phyloP scores from a whole-genome alignment of 495 filamentous ascomycete species.

The Endocarpon pusillum region DNA sequence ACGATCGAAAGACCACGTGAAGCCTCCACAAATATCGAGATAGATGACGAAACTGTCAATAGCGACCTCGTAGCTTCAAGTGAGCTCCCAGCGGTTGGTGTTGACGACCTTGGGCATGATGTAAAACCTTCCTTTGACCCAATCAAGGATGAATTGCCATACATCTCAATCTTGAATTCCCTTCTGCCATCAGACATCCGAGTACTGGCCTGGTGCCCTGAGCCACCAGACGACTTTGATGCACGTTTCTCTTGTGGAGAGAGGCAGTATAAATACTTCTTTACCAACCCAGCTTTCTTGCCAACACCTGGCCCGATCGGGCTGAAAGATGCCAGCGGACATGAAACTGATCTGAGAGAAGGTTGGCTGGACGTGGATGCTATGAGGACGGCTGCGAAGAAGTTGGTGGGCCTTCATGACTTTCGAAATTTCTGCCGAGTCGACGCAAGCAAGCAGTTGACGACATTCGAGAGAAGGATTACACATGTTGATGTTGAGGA shows the following conservation, averaged over 20 bases:
- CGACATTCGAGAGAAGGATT: constrained; percentile 61
- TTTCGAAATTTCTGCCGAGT: constrained; percentile 95
- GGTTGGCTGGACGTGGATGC: constrained; percentile 65
- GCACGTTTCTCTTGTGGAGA: constrained; percentile 88
- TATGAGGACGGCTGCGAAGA: constrained; percentile 66
- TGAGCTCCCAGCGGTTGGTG: not conserved
- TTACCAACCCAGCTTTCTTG: constrained; percentile 76
- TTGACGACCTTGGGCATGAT: constrained; percentile 13
- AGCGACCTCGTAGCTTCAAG: not conserved
- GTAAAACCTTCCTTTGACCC: constrained; percentile 45
- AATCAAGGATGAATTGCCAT: constrained; percentile 65
- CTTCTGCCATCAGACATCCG: constrained; percentile 79
- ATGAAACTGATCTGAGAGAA: constrained; percentile 21
- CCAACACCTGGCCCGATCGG: constrained; percentile 32
- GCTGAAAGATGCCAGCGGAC: constrained; percentile 13
- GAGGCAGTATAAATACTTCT: constrained; percentile 86
- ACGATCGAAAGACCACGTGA: constrained; percentile 9
- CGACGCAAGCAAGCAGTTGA: constrained; percentile 70
- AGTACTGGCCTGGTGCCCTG: constrained; percentile 82
- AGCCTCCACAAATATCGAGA: not conserved
- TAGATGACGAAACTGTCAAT: constrained; percentile 1
- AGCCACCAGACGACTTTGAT: constrained; percentile 60
- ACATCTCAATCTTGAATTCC: constrained; percentile 64
- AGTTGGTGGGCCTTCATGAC: constrained; percentile 71
- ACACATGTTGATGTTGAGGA: constrained; percentile 60